A percentile compares a stretch with the other conserved stretches of the same genome.
phyloP scores from a whole-genome alignment of 2,329 filamentous ascomycete species.

The Samsoniella hepiali region DNA sequence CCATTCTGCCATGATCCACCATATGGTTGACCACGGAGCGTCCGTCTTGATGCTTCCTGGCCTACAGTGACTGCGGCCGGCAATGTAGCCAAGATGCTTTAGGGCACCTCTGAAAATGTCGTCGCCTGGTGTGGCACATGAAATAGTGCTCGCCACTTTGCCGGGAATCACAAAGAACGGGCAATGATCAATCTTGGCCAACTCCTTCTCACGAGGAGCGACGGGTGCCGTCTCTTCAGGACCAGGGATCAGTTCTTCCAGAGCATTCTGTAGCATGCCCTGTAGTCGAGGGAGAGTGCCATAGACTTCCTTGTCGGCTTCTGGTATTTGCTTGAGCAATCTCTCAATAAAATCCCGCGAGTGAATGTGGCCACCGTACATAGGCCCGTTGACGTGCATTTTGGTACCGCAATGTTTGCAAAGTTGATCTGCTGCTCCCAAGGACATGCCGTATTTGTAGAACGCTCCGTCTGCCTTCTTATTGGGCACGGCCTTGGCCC shows the following conservation, averaged over 20 bases:
- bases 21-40: slow-evolving; percentile 84
- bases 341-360: slow-evolving; percentile 76
- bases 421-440: slow-evolving; percentile 63
- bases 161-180: slow-evolving; percentile 87
- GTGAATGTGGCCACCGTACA: slow-evolving; percentile 91
- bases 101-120: slow-evolving; percentile 79
- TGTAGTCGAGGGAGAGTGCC: slow-evolving; percentile 77
- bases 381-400: slow-evolving; percentile 86
- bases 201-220: slow-evolving; percentile 44
- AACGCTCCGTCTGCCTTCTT: slow-evolving; percentile 68
- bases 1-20: slow-evolving; percentile 94
- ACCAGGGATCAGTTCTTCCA: slow-evolving; percentile 63
- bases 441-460: slow-evolving; percentile 74
- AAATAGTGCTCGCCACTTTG: slow-evolving; percentile 70
- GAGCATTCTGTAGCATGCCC: slow-evolving; percentile 85
- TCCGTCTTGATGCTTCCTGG: slow-evolving; percentile 90
- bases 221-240: slow-evolving; percentile 37
- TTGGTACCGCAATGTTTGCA: slow-evolving; percentile 85
- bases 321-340: slow-evolving; percentile 70
- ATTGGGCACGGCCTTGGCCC: slow-evolving; percentile 62
- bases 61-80: slow-evolving; percentile 83
- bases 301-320: slow-evolving; percentile 66
- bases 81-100: slow-evolving; percentile 73
- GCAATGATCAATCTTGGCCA: slow-evolving; percentile 65
- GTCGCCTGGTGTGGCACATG: slow-evolving; percentile 76